Evolutionary conservation across 352 stramenopile genomes (phyloP).

Genomic region (Phytophthora citrophthora): DNA sequence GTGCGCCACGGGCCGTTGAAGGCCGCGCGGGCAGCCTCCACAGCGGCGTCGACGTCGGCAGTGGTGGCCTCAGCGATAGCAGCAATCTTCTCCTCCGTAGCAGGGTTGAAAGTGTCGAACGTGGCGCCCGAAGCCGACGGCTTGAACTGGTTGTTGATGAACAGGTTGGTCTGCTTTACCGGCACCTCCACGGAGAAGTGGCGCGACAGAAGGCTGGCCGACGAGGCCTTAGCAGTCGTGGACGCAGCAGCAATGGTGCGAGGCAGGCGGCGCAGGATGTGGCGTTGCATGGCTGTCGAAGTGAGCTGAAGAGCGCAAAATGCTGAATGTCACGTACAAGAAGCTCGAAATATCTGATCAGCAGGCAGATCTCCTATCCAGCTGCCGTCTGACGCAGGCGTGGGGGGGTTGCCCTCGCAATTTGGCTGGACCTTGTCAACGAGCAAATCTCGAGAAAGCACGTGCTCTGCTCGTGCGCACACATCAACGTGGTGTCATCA

Average conservation of each 20-base stretch:
- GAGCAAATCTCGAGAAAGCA: conserved; percentile 31
- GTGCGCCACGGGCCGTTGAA: conserved; percentile 75
- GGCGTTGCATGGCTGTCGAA: conserved; percentile 45
- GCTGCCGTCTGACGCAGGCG: conserved; percentile 3
- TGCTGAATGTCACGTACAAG: conserved; percentile 22
- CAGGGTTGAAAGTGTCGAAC: conserved; percentile 80
- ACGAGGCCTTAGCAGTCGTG: conserved; percentile 23
- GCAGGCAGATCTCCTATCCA: conserved; percentile 10
- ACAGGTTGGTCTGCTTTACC: conserved; percentile 73
- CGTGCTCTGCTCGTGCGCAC: conserved; percentile 28
- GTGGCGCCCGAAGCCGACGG: conserved; percentile 62
- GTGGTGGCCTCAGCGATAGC: conserved; percentile 58
- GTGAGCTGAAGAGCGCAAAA: conserved; percentile 20
- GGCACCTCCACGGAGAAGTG: conserved; percentile 41
- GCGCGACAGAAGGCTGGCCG: conserved; percentile 23
- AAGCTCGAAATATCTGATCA: conserved; percentile 8
- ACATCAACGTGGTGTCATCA: too few species aligned
- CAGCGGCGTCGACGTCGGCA: conserved; percentile 72
- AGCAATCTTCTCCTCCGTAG: conserved; percentile 77
- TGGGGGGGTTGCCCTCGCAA: background rate
- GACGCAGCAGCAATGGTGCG: conserved; percentile 19
- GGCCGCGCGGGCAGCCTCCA: conserved; percentile 62
- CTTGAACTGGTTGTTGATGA: conserved; percentile 90
- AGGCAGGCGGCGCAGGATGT: conserved; percentile 45
- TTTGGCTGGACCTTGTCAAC: conserved; percentile 10